A percentile compares a stretch with the other conserved stretches of the same genome.
Evolutionary conservation across 805 yeast genomes (phyloP).

Genomic region (Kodamaea restingae): DNA sequence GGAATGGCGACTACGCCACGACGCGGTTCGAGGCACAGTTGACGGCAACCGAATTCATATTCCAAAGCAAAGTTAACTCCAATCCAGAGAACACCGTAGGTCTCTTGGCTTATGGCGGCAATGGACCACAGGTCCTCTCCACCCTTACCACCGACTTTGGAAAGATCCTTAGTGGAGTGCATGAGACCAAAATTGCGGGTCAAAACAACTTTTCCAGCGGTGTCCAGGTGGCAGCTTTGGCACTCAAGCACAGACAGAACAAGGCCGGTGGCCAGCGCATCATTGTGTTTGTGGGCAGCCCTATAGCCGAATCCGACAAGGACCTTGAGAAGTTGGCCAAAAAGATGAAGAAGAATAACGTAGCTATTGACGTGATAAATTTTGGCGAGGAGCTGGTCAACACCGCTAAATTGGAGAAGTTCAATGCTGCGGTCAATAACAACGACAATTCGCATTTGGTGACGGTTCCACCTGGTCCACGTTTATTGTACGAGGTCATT

Average conservation of each 20-base stretch:
- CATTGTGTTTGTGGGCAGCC: slow-evolving; percentile 85
- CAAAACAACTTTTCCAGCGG: slow-evolving; percentile 68
- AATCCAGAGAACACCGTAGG: slow-evolving; percentile 97
- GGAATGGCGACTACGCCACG: slow-evolving; percentile 91
- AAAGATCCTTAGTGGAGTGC: slow-evolving; percentile 76
- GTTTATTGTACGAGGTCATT: slow-evolving; percentile 75
- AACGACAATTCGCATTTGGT: slow-evolving; percentile 79
- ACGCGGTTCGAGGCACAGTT: slow-evolving; percentile 89
- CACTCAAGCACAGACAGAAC: slow-evolving; percentile 94
- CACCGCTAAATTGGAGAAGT: slow-evolving; percentile 73
- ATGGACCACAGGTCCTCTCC: slow-evolving; percentile 78
- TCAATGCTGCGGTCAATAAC: slow-evolving; percentile 67
- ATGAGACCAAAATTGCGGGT: slow-evolving; percentile 72
- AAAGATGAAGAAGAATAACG: slow-evolving; percentile 86
- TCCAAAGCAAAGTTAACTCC: slow-evolving; percentile 77
- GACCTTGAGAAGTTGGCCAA: slow-evolving; percentile 83
- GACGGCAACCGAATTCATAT: slow-evolving; percentile 82
- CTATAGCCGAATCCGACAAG: slow-evolving; percentile 62
- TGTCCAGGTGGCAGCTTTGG: slow-evolving; percentile 85
- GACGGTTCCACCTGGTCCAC: slow-evolving; percentile 85
- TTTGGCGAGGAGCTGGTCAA: slow-evolving; percentile 86
- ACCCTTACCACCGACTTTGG: slow-evolving; percentile 88
- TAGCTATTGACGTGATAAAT: slow-evolving; percentile 84
- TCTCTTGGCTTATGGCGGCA: slow-evolving; percentile 80
- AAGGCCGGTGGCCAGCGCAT: slow-evolving; percentile 89